Evolutionary conservation across 768 basidiomycete genomes (phyloP).

Genomic region (Suillus clintonianus): DNA sequence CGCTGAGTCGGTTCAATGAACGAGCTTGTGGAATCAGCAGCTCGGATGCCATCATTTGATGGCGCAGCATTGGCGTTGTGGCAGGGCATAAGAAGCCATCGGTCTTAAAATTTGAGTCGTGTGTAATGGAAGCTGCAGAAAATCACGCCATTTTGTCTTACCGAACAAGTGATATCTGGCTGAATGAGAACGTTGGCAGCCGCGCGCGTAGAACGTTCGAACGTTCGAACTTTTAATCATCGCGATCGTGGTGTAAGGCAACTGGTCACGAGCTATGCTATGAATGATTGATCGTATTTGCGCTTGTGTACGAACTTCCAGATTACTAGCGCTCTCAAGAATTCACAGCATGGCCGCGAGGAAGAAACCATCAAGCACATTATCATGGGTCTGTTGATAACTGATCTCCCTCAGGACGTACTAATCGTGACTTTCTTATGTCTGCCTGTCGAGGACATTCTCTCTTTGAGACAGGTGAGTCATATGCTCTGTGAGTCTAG

Average conservation of each 20-base stretch:
- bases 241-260: not conserved
- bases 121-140: not conserved
- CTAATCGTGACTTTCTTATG: conserved; percentile 37
- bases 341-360: not conserved
- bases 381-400: conserved; percentile 20
- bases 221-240: not conserved
- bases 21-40: not conserved
- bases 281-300: not conserved
- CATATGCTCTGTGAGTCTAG: not conserved
- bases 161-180: not conserved
- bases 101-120: not conserved
- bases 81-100: not conserved
- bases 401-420: conserved; percentile 47
- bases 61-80: not conserved
- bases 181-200: not conserved
- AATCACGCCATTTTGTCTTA: not conserved
- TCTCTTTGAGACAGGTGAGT: conserved; percentile 51
- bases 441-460: conserved; percentile 42
- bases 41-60: not conserved
- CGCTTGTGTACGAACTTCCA: not conserved
- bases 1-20: not conserved
- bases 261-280: not conserved
- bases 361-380: conserved; percentile 3
- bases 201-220: not conserved
- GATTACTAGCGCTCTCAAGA: not conserved